These are phyloP conservation scores for Barbatosphaeria neglecta DNA, from an alignment of 495 filamentous ascomycete genomes.

Conservation along the genomic window DNA sequence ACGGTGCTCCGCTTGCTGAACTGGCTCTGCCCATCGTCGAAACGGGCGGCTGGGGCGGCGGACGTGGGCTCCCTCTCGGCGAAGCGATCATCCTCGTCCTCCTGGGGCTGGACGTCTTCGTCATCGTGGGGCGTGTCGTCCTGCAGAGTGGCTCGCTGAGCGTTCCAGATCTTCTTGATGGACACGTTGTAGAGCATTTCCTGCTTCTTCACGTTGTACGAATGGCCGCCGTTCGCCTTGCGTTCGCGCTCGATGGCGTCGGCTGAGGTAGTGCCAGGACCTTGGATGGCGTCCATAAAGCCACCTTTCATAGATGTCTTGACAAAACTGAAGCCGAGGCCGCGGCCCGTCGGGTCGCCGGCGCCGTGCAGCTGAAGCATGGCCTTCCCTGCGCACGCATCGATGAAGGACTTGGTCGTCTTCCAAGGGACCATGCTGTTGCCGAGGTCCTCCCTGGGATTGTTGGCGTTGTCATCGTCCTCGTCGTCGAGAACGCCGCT, in stretches of 20 bases:
- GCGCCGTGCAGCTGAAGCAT: constrained; percentile 93
- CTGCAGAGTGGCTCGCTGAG: constrained; percentile 67
- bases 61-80: constrained; percentile 27
- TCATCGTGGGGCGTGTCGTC: constrained; percentile 46
- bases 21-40: constrained; percentile 77
- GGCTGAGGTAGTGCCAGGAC: constrained; percentile 73
- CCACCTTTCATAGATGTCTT: constrained; percentile 98
- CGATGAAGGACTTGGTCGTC: constrained; percentile 85
- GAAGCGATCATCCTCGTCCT: constrained; percentile 45
- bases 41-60: constrained; percentile 26
- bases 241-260: constrained; percentile 51
- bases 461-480: constrained; percentile 49
- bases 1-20: constrained; percentile 69
- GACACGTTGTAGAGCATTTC: constrained; percentile 79
- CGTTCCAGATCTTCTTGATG: constrained; percentile 80
- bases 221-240: constrained; percentile 87
- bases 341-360: constrained; percentile 90
- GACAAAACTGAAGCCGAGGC: constrained; percentile 89
- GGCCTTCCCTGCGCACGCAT: constrained; percentile 87
- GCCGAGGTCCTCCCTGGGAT: constrained; percentile 54
- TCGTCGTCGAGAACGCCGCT: constrained; percentile 33
- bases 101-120: constrained; percentile 50
- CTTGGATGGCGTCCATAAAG: constrained; percentile 82
- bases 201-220: constrained; percentile 91
- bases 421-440: constrained; percentile 85